Evolutionary conservation across 2,329 filamentous ascomycete genomes (phyloP).

Genomic region (Claviceps maximensis): DNA sequence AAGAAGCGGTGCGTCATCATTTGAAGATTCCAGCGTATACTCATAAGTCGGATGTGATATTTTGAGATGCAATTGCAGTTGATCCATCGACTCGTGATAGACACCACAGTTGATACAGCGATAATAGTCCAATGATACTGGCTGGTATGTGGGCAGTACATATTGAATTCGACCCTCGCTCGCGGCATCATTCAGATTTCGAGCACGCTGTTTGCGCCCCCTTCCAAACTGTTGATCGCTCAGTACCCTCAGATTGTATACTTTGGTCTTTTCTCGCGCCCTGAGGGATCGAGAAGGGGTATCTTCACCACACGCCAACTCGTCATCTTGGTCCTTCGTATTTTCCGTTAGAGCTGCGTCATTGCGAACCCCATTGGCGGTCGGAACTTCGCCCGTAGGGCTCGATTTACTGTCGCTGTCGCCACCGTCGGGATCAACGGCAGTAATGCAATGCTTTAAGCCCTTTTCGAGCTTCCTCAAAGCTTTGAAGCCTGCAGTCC

Average conservation of each 20-base stretch:
- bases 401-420: conserved; percentile 13
- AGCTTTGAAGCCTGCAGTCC: conserved; percentile 28
- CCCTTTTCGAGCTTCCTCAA: conserved; percentile 24
- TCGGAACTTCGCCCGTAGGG: conserved; percentile 9
- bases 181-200: conserved; percentile 12
- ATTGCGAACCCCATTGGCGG: conserved; percentile 9
- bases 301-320: conserved; percentile 31
- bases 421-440: conserved; percentile 22
- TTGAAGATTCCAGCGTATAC: conserved; percentile 25
- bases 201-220: conserved; percentile 28
- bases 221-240: conserved; percentile 44
- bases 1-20: conserved; percentile 26
- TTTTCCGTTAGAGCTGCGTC: conserved; percentile 14
- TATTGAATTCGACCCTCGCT: conserved; percentile 34
- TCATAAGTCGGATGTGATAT: conserved; percentile 31
- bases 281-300: conserved; percentile 40
- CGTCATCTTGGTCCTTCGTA: conserved; percentile 30
- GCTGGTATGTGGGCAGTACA: conserved; percentile 28
- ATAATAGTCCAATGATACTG: conserved; percentile 33
- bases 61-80: conserved; percentile 36
- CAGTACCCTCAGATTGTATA: conserved; percentile 47
- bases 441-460: conserved; percentile 31
- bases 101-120: conserved; percentile 38
- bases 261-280: conserved; percentile 32
- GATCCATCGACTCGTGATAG: conserved; percentile 31